Base-by-base conservation (phyloP, 2,329 filamentous ascomycete genomes). In the Exophiala sideris region DNA sequence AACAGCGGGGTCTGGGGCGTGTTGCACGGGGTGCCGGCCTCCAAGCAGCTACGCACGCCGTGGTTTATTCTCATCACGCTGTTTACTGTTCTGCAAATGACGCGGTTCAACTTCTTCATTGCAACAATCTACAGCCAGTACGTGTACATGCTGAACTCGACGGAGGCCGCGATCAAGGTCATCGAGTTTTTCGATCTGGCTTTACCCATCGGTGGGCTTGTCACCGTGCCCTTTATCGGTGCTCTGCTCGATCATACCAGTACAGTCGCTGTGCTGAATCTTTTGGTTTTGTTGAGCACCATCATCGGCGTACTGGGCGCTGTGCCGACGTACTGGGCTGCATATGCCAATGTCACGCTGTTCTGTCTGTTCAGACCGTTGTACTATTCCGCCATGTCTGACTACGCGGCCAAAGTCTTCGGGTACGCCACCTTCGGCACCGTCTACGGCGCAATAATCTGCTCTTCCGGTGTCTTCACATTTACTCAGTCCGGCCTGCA, bases 401-500 rank as follows among this genome's bases (percentile, higher is more conserved):
- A 96, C 73, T 95, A 95, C 69, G 83, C 84, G 11, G 91, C 89
- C 61, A 96, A 95, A 71, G 89, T 96, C 32, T 96, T 96, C 67
- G 91, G 91, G 11, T 95, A 96, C 72, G 80, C 85, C 52, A 96
- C 90, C 0, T 96, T 96, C 64, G 91, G 91, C 38, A 94, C 88
- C 44, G 89, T 96, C 29, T 96, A 96, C 71, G 91, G 91, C 3
- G 79, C 91, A 9, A 89, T 95, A 63, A 95, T 95, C 64, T 95
- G 89, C 69, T 74, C 94, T 2, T 86, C 89, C 0, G 91, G 91
- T 1, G 69, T 96, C 1, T 79, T 89, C 65, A 95, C 94, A 68
- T 91, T 96, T 67, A 82, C 82, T 1, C 90, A 95, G 71, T 87
- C 86, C 5, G 88, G 81, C 0, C 76, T 96, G 29, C 91, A 96